Base-by-base conservation (phyloP, 306 rosid genomes). In the Alnus glutinosa region DNA sequence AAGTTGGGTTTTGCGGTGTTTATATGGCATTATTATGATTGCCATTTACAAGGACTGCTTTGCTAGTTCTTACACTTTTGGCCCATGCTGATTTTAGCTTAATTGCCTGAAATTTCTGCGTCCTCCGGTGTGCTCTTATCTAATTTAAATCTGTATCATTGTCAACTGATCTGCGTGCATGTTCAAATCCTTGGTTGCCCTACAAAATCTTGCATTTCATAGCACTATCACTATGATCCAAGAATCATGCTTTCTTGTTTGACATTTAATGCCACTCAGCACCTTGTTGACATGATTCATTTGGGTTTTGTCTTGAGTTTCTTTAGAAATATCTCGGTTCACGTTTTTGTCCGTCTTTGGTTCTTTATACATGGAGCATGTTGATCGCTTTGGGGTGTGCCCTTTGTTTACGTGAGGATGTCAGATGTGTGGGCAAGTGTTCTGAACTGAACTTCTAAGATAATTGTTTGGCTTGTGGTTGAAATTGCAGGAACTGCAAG, bases 401-500 rank as follows among this genome's bases (percentile, higher is more conserved):
- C 75, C 54, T 13, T 70, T 49, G 46, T 10, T 47, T 2, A 55
- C 44, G 9, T 59, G 61, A 57, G 66, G 62, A 57, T 58, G n/a
- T 39, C 28, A 73, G 28, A 55, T 74, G 30, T 18, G 46, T n/a
- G 63, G 66, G 51, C 50, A 79, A 64, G 14, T 61, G 48, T 51
- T 70, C 47, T 78, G 61, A 32, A 36, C 49, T 73, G 71, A 58
- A 51, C 5, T 61, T 70, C 64, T 44, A 46, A 28, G 49, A 50
- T 61, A 50, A 39, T 51, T 28, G 15, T 70, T 63, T 36, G 70
- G 48, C 72, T 52, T 77, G 2, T 57, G 47, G 49, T 77, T 84
- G 77, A 73, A 63, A 54, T 49, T 87, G 80, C 85, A 89, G 97
- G 94, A 84, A 80, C 83, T 92, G 85, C 97, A 86, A 82, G 97